These are phyloP conservation scores for Fonsecaea erecta DNA, from an alignment of 2,329 filamentous ascomycete species.

Conservation along the genomic window DNA sequence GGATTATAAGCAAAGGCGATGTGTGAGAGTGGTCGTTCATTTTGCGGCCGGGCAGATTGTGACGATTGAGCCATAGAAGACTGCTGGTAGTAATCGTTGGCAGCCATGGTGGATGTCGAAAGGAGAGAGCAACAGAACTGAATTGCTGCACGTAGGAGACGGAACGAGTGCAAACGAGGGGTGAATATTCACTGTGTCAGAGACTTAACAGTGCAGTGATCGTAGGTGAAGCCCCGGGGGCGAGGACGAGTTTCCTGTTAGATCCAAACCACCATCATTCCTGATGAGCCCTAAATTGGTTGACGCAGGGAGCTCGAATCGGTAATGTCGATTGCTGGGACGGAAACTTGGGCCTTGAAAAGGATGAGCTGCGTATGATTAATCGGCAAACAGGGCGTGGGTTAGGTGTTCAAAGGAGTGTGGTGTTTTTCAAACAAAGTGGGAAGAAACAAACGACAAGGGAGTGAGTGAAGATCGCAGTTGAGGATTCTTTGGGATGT, in stretches of 20 bases:
- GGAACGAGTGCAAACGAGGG: not conserved
- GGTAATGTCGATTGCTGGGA: not conserved
- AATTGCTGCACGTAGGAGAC: constrained; percentile 4
- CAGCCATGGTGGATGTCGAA: constrained; percentile 57
- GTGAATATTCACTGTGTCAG: not conserved
- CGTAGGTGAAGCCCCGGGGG: not conserved
- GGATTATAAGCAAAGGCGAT: constrained; percentile 25
- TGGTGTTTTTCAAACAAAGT: not conserved
- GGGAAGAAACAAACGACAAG: constrained; percentile 12
- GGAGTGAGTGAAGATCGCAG: not conserved
- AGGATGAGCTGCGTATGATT: not conserved
- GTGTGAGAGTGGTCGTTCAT: constrained; percentile 20
- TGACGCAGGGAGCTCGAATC: not conserved
- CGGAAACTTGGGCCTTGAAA: not conserved
- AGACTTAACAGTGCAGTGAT: not conserved
- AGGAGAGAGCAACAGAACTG: constrained; percentile 10
- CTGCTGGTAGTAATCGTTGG: constrained; percentile 69
- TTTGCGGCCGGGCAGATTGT: constrained; percentile 16
- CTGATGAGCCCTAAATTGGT: not conserved
- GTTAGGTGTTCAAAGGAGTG: constrained; percentile 8
- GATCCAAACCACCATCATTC: constrained; percentile 4
- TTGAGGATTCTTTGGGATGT: constrained; percentile 16
- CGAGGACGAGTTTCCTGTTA: not conserved
- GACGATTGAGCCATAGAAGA: constrained; percentile 27
- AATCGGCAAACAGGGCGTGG: not conserved